Percentiles rank a stretch among this genome's conserved stretches.
phyloP scores from a whole-genome alignment of 345 rosid species.

The Aquilaria sinensis region DNA sequence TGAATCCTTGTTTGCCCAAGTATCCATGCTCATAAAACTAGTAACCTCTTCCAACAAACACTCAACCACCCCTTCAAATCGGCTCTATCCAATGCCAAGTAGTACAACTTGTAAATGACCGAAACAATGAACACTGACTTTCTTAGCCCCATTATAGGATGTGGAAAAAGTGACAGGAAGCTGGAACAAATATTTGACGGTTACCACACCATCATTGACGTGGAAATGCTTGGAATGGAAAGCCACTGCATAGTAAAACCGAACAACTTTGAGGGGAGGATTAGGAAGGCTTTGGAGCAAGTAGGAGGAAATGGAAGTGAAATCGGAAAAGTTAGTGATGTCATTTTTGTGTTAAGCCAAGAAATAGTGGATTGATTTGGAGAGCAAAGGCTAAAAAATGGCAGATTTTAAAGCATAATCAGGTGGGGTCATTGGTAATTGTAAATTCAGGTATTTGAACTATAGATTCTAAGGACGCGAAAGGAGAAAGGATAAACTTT shows the following conservation, averaged over 20 bases:
- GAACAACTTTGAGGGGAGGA: slow-evolving; percentile 58
- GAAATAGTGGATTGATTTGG: slow-evolving; percentile 58
- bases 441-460: slow-evolving; percentile 3
- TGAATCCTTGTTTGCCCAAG: slow-evolving; percentile 62
- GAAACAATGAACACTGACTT: slow-evolving; percentile 53
- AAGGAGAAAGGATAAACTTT: slow-evolving; percentile 20
- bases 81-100: slow-evolving; percentile 10
- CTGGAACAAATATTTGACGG: slow-evolving; percentile 47
- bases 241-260: slow-evolving; percentile 65
- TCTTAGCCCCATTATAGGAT: slow-evolving; percentile 33
- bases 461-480: slow-evolving; percentile 3
- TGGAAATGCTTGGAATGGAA: slow-evolving; percentile 32
- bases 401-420: slow-evolving; percentile 14
- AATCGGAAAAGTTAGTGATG: slow-evolving; percentile 49
- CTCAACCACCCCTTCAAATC: slow-evolving; percentile 31
- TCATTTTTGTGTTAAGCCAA: slow-evolving; percentile 37
- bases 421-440: slow-evolving; percentile 23
- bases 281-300: slow-evolving; percentile 37
- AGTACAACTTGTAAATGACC: slow-evolving; percentile 41
- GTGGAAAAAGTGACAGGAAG: slow-evolving; percentile 44
- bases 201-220: slow-evolving; percentile 17
- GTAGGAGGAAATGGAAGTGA: slow-evolving; percentile 56
- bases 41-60: slow-evolving; percentile 46
- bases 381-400: slow-evolving; percentile 36
- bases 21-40: slow-evolving; percentile 55